Conservation (phyloP, 345 rosid genomes). For the Passiflora organensis region DNA sequence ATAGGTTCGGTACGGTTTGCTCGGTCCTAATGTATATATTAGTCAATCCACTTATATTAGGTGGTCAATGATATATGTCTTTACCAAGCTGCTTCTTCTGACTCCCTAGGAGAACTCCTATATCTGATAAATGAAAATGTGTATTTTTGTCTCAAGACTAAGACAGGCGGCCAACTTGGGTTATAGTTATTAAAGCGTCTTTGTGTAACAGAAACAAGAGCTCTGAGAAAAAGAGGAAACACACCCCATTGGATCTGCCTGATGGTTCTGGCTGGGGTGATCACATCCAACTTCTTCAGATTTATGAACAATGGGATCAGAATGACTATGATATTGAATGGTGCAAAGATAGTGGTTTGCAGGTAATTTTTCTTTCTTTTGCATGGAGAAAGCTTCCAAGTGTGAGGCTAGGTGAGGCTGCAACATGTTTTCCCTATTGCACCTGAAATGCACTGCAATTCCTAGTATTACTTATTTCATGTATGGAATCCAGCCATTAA, state of each 20-base stretch:
- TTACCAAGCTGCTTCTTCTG: neutral
- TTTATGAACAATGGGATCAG: conserved; percentile 74
- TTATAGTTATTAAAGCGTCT: neutral
- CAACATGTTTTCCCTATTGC: neutral
- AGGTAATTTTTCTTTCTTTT: conserved; percentile 47
- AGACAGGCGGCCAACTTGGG: neutral
- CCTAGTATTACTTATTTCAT: neutral
- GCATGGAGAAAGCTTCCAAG: too few relatives aligned
- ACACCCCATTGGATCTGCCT: conserved; percentile 55
- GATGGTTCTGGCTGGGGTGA: conserved; percentile 95
- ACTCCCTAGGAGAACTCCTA: neutral
- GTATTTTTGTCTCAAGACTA: neutral
- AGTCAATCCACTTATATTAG: too few relatives aligned
- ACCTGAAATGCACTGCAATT: neutral
- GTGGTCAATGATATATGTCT: too few relatives aligned
- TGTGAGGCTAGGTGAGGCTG: neutral
- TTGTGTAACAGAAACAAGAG: conserved; percentile 43
- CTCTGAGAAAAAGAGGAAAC: conserved; percentile 80
- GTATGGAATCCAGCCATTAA: neutral
- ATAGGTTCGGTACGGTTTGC: too few relatives aligned
- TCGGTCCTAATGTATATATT: too few relatives aligned
- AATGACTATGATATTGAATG: conserved; percentile 58
- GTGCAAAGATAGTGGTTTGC: conserved; percentile 73
- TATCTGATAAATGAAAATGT: too few relatives aligned
- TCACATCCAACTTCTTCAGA: conserved; percentile 88